Evolutionary conservation across 495 filamentous ascomycete genomes (phyloP), one percentile per base, ranked within the genome.

Genomic region (Talaromyces liani): DNA sequence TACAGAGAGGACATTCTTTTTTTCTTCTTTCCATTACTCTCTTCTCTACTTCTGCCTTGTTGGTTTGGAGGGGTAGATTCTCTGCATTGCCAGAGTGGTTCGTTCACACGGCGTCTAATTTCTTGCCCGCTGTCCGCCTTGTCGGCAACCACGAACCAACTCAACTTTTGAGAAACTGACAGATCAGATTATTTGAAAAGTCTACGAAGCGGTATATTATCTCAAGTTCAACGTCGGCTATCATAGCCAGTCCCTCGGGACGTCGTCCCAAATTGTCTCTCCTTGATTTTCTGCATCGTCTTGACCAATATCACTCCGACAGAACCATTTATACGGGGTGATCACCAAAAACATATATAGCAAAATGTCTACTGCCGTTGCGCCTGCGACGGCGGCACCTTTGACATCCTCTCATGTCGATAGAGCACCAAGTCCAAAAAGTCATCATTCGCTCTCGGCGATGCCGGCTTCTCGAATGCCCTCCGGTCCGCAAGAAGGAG

Each of bases 321-420:
- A 9, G 45, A 20, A 49, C 45, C 45, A 16, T 12, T 41, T 6
- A 41, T 41, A 41, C 36, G 36, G 16, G 12, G 36, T 41, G 36
- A 41, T 3, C 45, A 9, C 45, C 45, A 7, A 20, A 7, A 20
- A 47, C 22, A 41, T 24, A 41, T 64, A 47, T 54, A 39, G 9
- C 66, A 71, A 62, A 65, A 84, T 84, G 81, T 83, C 80, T 57
- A 84, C 80, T 63, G 80, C 79, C 25, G 79, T 84, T 67, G 81
- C 81, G 67, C 73, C 79, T 69, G 79, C 75, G 51, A 68, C 75
- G 54, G 71, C 76, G 45, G 75, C 77, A 57, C 74, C 80, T 47
- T 67, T 84, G 67, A 68, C 80, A 58, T 76, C 80, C 65, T 75
- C 79, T 66, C 77, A 77, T 68, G 72, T 76, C 59, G 80, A 76